Base-by-base conservation (phyloP, 352 stramenopile genomes). In the Vaucheria bursata region DNA sequence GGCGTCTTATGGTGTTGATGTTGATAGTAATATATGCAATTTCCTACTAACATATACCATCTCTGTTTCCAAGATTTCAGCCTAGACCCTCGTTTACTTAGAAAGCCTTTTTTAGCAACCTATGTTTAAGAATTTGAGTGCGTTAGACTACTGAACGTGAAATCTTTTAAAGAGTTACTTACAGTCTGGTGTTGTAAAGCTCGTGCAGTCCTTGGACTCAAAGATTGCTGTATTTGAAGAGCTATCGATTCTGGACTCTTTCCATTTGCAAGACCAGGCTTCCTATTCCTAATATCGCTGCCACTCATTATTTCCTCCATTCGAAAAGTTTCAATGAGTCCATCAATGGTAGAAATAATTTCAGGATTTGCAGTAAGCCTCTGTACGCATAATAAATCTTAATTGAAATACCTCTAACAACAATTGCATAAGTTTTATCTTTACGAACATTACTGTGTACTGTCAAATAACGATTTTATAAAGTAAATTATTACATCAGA, bases 1-100 rank as follows among this genome's bases (percentile, higher is more conserved):
- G 77, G 72, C 25, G 71, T 50, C 2, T 77, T 69, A 53, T 85
- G 75, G 0, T 34, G 29, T 68, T 82, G 37, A 74, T 85, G 74
- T 32, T 80, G 79, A 71, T 84, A 86, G 71, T 86, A 85, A 73
- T 86, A 86, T 50, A 86, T 77, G 49, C 75, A 84, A 52, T 85
- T 86, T 0, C 76, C 79, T 33, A 78, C 35, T 8, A 80, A 52
- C n/a, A 85, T 71, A 67, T 84, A 84, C 75, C 75, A 85, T 32
- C 80, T 52, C 64, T 85, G 79, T 25, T 75, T 77, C 49, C 75
- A 80, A 7, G 74, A 50, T 1, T 71, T 53, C 33, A 85, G 31
- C 4, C 68, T 49, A 39, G 84, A 72, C 25, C 80, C 80, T 36
- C 73, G 79, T 40, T 85, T 85, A 66, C 70, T 81, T n/a, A 85